These are phyloP conservation scores for Colletotrichum lupini DNA, from an alignment of 2,329 filamentous ascomycete genomes.

Conservation along the genomic window DNA sequence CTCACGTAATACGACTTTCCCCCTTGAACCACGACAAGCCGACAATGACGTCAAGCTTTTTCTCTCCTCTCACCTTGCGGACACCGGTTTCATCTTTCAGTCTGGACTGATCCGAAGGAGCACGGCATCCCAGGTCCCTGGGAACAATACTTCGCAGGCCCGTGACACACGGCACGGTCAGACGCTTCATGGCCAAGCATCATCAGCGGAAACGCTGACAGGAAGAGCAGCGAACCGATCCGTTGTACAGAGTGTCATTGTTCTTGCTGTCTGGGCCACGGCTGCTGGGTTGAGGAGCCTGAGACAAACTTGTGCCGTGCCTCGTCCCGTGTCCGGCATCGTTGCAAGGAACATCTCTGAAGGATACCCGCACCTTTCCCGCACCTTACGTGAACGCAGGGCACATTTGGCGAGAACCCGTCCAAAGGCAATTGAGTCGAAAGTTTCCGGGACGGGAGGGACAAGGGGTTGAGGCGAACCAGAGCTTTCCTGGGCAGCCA, in stretches of 20 bases:
- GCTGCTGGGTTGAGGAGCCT: not conserved
- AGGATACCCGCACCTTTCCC: not conserved
- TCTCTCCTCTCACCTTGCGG: not conserved
- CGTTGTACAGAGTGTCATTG: not conserved
- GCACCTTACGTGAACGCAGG: not conserved
- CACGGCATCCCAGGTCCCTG: slow-evolving; percentile 30
- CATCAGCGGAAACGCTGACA: slow-evolving; percentile 31
- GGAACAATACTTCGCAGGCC: slow-evolving; percentile 18
- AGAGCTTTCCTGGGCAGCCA: not conserved
- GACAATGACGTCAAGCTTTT: slow-evolving; percentile 15
- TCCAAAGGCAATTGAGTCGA: not conserved
- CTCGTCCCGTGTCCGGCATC: not conserved
- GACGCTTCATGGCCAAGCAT: slow-evolving; percentile 1
- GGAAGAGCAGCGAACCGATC: slow-evolving; percentile 13
- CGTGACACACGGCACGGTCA: slow-evolving; percentile 23
- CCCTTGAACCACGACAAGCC: slow-evolving; percentile 16
- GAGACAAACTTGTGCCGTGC: slow-evolving; percentile 8
- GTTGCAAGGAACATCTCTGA: not conserved
- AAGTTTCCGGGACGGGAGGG: slow-evolving; percentile 3
- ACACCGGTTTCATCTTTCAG: slow-evolving; percentile 28
- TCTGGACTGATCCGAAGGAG: slow-evolving; percentile 16
- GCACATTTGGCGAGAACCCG: not conserved
- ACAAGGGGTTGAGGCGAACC: not conserved
- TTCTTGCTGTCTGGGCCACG: not conserved
- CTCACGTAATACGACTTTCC: slow-evolving; percentile 19